Conservation (phyloP, 1,139 yeast genomes). For the Pichia sp. region DNA sequence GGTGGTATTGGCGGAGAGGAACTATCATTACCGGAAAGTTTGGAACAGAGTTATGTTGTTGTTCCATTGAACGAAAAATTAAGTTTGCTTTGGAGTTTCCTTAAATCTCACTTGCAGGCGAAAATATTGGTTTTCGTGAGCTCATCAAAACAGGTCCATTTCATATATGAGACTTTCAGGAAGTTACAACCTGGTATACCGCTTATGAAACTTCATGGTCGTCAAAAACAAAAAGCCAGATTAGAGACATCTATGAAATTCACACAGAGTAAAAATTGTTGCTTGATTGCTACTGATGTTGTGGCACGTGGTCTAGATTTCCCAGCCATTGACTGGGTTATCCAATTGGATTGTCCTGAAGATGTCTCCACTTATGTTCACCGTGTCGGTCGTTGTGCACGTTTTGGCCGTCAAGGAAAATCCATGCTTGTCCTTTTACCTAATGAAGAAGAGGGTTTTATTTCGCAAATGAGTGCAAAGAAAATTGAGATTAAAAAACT, state of each 20-base stretch:
- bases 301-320: constrained; percentile 97
- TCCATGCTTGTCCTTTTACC: constrained; percentile 82
- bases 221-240: constrained; percentile 92
- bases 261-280: constrained; percentile 79
- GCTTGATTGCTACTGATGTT: constrained; percentile 92
- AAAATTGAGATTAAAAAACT: constrained; percentile 69
- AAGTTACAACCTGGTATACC: constrained; percentile 96
- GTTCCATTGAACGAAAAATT: constrained; percentile 75
- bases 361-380: constrained; percentile 94
- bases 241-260: constrained; percentile 85
- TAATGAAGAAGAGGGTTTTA: constrained; percentile 74
- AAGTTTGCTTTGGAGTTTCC: constrained; percentile 82
- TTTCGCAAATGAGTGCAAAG: constrained; percentile 56
- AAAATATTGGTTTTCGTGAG: constrained; percentile 87
- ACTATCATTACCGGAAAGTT: constrained; percentile 70
- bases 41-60: constrained; percentile 77
- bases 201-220: constrained; percentile 84
- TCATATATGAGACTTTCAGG: constrained; percentile 84
- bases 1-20: constrained; percentile 36
- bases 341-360: constrained; percentile 95
- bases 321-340: constrained; percentile 97
- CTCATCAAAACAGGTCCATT: constrained; percentile 93
- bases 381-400: constrained; percentile 93
- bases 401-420: constrained; percentile 87
- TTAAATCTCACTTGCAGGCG: constrained; percentile 79